Base-by-base conservation (phyloP, 176 grass and related monocot genomes). In the Oryza nivara region DNA sequence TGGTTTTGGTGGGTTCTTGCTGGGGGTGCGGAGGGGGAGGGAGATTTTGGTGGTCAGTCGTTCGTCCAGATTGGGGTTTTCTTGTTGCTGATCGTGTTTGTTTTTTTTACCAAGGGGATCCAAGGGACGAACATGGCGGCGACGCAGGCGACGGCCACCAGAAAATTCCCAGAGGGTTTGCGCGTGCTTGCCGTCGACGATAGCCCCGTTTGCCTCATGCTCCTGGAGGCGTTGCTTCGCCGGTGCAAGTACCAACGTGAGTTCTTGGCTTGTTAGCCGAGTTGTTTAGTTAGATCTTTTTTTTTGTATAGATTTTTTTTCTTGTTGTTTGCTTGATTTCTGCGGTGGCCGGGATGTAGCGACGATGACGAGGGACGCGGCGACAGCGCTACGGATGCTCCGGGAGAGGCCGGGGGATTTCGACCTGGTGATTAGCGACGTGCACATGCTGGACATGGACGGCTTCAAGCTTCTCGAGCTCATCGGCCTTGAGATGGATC, bases 401-500 rank as follows among this genome's bases (percentile, higher is more conserved):
- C 83, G 86, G 64, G 82, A 84, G 86, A 80, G 84, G 22, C 86
- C 52, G 16, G 83, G 87, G 22, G 72, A 83, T 46, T 94, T 88
- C 17, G 88, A 94, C 60, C 63, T 94, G 30, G 89, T 92, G 17
- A 90, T 97, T 43, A 84, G 73, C 1, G 91, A 93, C 17, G 80
- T 97, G 15, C 80, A 87, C 64, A 92, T 94, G 86, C 80, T 88
- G 3, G 80, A 70, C 68, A 89, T 97, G 76, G 92, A 94, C 10
- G 94, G 92, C n/a, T 91, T 97, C 85, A 71, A 83, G 82, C 89
- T 97, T 47, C 85, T 94, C 6, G 80, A 97, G 68, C 49, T 72
- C 38, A 76, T 90, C 10, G 60, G 90, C 23, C 92, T 89, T 11
- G 89, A 94, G 87, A 87, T 94, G 85, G 92, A 92, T 65, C 80